Evolutionary conservation across 192 early-diverging fungal genomes (phyloP), one percentile per base, ranked within the genome.

Genomic region (Polychytrium aggregatum): DNA sequence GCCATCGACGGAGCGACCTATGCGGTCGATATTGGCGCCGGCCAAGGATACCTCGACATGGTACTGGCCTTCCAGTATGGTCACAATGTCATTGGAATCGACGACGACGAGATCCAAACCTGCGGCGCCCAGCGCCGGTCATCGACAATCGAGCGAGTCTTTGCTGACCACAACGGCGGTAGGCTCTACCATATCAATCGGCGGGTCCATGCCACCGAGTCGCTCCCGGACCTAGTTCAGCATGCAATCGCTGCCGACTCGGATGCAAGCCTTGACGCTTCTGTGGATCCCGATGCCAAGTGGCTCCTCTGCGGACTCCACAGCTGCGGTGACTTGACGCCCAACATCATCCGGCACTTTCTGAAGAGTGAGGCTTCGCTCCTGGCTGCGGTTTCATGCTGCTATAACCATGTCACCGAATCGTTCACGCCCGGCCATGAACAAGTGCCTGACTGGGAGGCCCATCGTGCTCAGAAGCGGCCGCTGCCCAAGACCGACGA

Each of bases 261-360:
- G n/a, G n/a, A n/a, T n/a, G n/a, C n/a, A n/a, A n/a, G n/a, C n/a
- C n/a, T n/a, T n/a, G n/a, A n/a, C n/a, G n/a, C n/a, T n/a, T n/a
- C n/a, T n/a, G n/a, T n/a, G n/a, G n/a, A n/a, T n/a, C n/a, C n/a
- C n/a, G n/a, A n/a, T n/a, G n/a, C n/a, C n/a, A n/a, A n/a, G n/a
- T 92, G 82, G 82, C 61, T 87, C 46, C 64, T 88, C 0, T 86
- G 84, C 46, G 87, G 89, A 8, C 65, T 88, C 8, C 87, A 93
- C 51, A 72, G 87, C 0, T 93, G 90, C 52, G 90, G 90, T 6
- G 81, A 91, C 51, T 56, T 93, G 44, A 73, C 82, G 3, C 78
- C 80, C 36, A 76, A 78, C 1, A 77, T 87, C 51, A 68, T 91
- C 8, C 65, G 72, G 35, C 64, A 67, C 35, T 67, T 67, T 36